These are phyloP conservation scores for Xylaria sp. DNA, from an alignment of 2,329 filamentous ascomycete species.

Conservation along the genomic window DNA sequence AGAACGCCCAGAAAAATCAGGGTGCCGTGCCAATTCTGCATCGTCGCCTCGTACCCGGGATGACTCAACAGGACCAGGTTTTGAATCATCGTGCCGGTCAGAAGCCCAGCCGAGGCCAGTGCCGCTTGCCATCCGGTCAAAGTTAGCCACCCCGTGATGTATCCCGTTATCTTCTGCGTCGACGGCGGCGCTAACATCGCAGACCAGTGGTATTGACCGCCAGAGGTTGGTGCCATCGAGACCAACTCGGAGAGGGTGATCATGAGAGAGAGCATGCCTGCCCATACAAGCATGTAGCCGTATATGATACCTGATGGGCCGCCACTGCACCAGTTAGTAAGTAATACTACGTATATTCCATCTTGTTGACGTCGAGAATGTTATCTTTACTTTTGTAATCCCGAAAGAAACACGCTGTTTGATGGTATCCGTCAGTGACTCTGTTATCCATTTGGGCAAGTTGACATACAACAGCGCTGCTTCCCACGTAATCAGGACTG, in stretches of 20 bases:
- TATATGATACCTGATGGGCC: slow-evolving; percentile 44
- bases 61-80: slow-evolving; percentile 15
- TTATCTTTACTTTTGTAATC: slow-evolving; percentile 10
- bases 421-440: not conserved
- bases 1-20: slow-evolving; percentile 33
- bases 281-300: slow-evolving; percentile 47
- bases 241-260: slow-evolving; percentile 42
- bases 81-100: slow-evolving; percentile 19
- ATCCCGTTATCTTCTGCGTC: slow-evolving; percentile 14
- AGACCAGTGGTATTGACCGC: slow-evolving; percentile 23
- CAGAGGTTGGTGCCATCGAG: slow-evolving; percentile 34
- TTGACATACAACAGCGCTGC: slow-evolving; percentile 15
- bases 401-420: slow-evolving; percentile 13
- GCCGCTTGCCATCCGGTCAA: slow-evolving; percentile 16
- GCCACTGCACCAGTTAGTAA: slow-evolving; percentile 11
- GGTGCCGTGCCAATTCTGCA: slow-evolving; percentile 16
- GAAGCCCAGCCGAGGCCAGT: slow-evolving; percentile 7
- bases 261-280: slow-evolving; percentile 40
- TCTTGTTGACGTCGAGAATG: slow-evolving; percentile 25
- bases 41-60: slow-evolving; percentile 9
- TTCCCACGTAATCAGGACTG: slow-evolving; percentile 23
- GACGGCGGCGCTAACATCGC: slow-evolving; percentile 21
- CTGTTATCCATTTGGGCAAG: not conserved
- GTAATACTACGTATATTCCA: not conserved
- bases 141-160: slow-evolving; percentile 20